Evolutionary conservation across 176 grass and related monocot genomes (phyloP).

Genomic region (Miscanthus lutarioriparius): DNA sequence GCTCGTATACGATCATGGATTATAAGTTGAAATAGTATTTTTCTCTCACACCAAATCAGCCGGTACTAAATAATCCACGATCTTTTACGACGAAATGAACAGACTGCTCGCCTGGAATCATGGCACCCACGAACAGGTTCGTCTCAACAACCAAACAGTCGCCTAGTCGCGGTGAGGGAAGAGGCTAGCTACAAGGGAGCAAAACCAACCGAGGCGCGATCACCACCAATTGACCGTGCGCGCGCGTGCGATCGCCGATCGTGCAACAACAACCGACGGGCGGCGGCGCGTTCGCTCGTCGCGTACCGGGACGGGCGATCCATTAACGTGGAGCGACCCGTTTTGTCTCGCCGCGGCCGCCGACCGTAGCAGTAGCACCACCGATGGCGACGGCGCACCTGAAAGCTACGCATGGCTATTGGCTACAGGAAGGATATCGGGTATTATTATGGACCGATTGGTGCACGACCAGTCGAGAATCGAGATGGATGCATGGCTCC

Average conservation of each 20-base stretch:
- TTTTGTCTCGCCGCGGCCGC: neutral
- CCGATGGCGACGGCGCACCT: slow-evolving; percentile 7
- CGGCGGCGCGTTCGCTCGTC: neutral
- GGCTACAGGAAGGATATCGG: neutral
- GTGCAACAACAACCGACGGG: neutral
- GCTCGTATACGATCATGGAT: too few species aligned
- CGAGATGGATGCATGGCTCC: neutral
- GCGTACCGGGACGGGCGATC: neutral
- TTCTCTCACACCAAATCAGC: too few species aligned
- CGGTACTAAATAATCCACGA: too few species aligned
- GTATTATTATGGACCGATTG: neutral
- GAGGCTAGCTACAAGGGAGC: neutral
- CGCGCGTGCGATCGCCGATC: neutral
- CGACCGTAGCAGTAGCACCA: neutral
- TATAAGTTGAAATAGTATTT: too few species aligned
- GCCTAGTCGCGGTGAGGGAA: neutral
- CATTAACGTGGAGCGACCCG: neutral
- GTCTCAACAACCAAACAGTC: neutral
- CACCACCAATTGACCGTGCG: too few species aligned
- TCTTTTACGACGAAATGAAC: too few species aligned
- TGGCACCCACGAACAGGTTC: too few species aligned
- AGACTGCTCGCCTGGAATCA: too few species aligned
- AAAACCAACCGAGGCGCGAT: too few species aligned
- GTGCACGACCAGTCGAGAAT: neutral
- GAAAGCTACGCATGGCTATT: neutral